Conservation (phyloP, 169 alveolate genomes). For the Amoebophrya sp. region DNA sequence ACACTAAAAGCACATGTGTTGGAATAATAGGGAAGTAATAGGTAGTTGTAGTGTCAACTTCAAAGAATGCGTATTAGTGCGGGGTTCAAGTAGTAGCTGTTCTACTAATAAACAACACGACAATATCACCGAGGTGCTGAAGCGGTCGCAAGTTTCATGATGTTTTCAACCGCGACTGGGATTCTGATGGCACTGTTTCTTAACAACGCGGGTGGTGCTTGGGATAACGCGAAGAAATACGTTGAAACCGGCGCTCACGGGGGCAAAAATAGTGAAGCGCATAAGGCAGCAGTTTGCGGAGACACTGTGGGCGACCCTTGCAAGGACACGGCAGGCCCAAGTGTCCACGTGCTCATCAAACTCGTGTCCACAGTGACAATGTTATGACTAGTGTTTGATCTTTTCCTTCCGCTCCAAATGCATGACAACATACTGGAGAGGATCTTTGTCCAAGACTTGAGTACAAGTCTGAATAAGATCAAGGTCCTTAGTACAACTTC, state of each 20-base stretch:
- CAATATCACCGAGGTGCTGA: slow-evolving; percentile 51
- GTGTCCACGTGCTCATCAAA: background rate
- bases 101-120: no score
- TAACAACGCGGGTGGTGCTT: slow-evolving; percentile 77
- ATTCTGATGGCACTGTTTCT: slow-evolving; percentile 69
- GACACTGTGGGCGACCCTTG: slow-evolving; percentile 46
- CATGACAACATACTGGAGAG: no score
- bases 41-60: no score
- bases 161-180: slow-evolving; percentile 74
- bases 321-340: slow-evolving; percentile 13
- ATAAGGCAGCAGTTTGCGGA: slow-evolving; percentile 58
- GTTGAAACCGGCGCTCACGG: slow-evolving; percentile 63
- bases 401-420: no score
- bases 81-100: no score
- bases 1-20: no score
- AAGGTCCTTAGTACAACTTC: no score
- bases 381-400: no score
- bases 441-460: no score
- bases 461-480: no score
- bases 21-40: no score
- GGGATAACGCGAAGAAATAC: slow-evolving; percentile 79
- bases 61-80: no score
- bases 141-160: slow-evolving; percentile 61
- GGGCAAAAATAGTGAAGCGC: slow-evolving; percentile 60
- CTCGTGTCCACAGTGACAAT: background rate